These are phyloP conservation scores for Tetratostichococcus sp. DNA, from an alignment of 139 green algal species.

Conservation along the genomic window DNA sequence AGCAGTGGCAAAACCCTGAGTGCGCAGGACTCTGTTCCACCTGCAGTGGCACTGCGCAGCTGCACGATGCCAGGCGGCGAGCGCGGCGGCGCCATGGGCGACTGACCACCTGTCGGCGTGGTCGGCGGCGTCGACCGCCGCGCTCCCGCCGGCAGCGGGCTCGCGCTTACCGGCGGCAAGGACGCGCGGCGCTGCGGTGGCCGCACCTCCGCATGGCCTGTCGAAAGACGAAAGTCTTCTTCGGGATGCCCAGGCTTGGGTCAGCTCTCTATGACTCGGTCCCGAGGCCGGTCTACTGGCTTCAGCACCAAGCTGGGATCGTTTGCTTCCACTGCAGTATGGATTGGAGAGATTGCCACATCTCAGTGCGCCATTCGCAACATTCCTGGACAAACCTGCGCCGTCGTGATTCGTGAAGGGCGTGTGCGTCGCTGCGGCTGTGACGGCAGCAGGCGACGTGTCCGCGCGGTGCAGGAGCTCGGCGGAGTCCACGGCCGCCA, in stretches of 20 bases:
- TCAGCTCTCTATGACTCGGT: too few relatives aligned
- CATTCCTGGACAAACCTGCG: too few relatives aligned
- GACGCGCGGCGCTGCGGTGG: neutral
- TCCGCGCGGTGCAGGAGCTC: neutral
- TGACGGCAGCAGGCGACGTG: neutral
- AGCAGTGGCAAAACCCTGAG: too few relatives aligned
- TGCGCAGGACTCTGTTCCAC: neutral
- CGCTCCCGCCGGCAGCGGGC: neutral
- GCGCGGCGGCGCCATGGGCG: neutral
- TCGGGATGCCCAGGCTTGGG: too few relatives aligned
- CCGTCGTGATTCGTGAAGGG: neutral
- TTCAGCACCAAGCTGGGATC: too few relatives aligned
- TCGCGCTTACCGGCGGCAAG: neutral
- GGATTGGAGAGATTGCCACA: too few relatives aligned
- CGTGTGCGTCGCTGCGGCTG: neutral
- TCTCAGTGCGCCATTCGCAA: too few relatives aligned
- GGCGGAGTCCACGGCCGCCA: neutral
- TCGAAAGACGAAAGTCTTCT: too few relatives aligned
- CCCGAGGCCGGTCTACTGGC: too few relatives aligned
- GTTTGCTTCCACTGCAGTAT: too few relatives aligned
- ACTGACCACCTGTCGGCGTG: neutral
- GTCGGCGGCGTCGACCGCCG: neutral
- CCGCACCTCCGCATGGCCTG: neutral
- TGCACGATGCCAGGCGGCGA: neutral
- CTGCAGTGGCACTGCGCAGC: neutral